Evolutionary conservation across 495 filamentous ascomycete genomes (phyloP).

Genomic region (Xanthoparmelia taractica): DNA sequence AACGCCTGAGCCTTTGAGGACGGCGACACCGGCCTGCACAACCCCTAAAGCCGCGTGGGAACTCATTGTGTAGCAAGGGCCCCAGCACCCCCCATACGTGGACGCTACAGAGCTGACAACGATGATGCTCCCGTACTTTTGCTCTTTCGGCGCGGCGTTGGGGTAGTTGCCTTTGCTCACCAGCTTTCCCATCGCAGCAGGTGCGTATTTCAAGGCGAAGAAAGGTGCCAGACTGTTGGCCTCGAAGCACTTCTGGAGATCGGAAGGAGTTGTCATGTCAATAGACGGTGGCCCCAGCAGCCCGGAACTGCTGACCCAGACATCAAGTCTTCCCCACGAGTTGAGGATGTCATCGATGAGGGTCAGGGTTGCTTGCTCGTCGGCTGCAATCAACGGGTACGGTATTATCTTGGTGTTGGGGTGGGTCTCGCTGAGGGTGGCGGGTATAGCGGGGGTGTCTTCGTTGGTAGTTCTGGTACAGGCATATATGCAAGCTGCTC

Average conservation of each 20-base stretch:
- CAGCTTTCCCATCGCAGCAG: slow-evolving; percentile 52
- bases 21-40: slow-evolving; percentile 49
- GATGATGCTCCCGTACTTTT: slow-evolving; percentile 51
- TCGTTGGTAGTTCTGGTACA: slow-evolving; percentile 29
- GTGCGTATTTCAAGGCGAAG: slow-evolving; percentile 56
- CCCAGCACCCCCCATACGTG: slow-evolving; percentile 53
- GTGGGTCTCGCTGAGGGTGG: slow-evolving; percentile 31
- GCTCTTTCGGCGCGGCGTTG: slow-evolving; percentile 51
- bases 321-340: slow-evolving; percentile 49
- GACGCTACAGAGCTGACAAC: slow-evolving; percentile 49
- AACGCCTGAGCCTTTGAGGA: slow-evolving; percentile 50
- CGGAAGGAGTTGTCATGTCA: slow-evolving; percentile 44
- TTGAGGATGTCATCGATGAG: slow-evolving; percentile 57
- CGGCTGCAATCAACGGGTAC: slow-evolving; percentile 48
- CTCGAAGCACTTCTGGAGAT: slow-evolving; percentile 48
- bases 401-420: slow-evolving; percentile 52
- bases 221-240: slow-evolving; percentile 52
- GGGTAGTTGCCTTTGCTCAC: slow-evolving; percentile 46
- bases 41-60: slow-evolving; percentile 53
- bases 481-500: slow-evolving; percentile 55
- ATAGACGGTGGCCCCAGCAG: slow-evolving; percentile 51
- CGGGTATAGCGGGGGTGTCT: slow-evolving; percentile 30
- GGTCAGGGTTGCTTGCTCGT: slow-evolving; percentile 50
- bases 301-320: slow-evolving; percentile 50
- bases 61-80: slow-evolving; percentile 49